A percentile compares a stretch with the other conserved stretches of the same genome.
Conservation (phyloP, 495 filamentous ascomycete species). For the Apiosordaria backusii region DNA sequence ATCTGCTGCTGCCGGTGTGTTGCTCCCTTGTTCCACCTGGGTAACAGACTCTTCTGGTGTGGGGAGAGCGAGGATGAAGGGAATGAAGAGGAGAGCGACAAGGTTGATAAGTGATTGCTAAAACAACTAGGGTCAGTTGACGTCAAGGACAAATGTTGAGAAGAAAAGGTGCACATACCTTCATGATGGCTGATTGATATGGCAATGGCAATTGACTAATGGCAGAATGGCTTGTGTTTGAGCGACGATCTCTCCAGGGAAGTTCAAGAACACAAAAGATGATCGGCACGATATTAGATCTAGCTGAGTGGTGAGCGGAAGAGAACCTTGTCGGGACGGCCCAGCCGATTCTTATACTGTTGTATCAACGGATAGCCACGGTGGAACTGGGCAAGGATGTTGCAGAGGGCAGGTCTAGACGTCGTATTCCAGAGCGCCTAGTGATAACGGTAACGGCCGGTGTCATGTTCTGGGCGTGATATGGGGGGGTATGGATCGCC, state of each 20-base stretch:
- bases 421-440: background rate
- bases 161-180: conserved; percentile 5
- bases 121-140: background rate
- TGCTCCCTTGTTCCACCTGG: background rate
- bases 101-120: background rate
- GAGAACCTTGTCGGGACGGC: background rate
- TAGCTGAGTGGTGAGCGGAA: background rate
- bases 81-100: conserved; percentile 1
- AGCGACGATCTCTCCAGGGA: background rate
- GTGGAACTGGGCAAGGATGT: background rate
- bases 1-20: background rate
- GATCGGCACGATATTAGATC: background rate
- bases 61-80: conserved; percentile 6
- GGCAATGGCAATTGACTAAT: background rate
- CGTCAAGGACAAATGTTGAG: background rate
- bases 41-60: background rate
- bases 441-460: background rate
- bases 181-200: conserved; percentile 8
- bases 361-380: background rate
- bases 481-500: background rate
- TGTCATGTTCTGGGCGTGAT: background rate
- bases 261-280: background rate
- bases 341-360: background rate
- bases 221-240: background rate
- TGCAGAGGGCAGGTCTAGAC: conserved; percentile 1